Base-by-base conservation (phyloP, 1,139 yeast genomes). In the Suzukiozyma palmioleophila region DNA sequence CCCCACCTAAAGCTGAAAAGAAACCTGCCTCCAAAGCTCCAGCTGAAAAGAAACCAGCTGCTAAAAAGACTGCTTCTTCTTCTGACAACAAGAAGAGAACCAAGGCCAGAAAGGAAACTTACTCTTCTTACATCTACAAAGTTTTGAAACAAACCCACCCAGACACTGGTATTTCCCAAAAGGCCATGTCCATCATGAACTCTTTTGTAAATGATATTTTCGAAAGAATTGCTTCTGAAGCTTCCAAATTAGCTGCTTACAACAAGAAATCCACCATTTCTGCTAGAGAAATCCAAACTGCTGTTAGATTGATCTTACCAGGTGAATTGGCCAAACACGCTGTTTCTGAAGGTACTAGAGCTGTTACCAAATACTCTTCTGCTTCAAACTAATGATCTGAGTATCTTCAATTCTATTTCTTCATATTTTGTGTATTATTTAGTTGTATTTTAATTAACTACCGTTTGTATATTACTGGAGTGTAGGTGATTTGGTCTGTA, bases 241-340 rank as follows among this genome's bases (percentile, higher is more conserved):
- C 97, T 58, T 90, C 97, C 56, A 90, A 90, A 77, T 83, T 90
- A 66, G 97, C 97, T 73, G 96, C 96, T 63, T 90, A 90, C 86
- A 90, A 89, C 87, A 90, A 89, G 82, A 89, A 89, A 78, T 88
- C 96, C 43, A 90, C 97, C 63, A 90, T 90, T 63, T 88, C 97
- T 52, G 95, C 97, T 47, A 88, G 97, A 78, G 97, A 90, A 75
- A 90, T 90, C 64, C 97, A 90, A 76, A 90, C 97, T 57, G 96
- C 97, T 56, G 97, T 90, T 56, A 86, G 97, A 81, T 84, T 90
- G 66, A 90, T 90, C 75, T 84, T 90, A 61, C 97, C 97, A 56
- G 97, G 97, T 81, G 97, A 90, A 77, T 81, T 90, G 72, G 96
- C 97, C 56, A 89, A 89, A 82, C 97, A 89, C 75, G 96, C 97